Conservation (phyloP, 1,284 basidiomycete genomes). For the Porphyrellus sp. region DNA sequence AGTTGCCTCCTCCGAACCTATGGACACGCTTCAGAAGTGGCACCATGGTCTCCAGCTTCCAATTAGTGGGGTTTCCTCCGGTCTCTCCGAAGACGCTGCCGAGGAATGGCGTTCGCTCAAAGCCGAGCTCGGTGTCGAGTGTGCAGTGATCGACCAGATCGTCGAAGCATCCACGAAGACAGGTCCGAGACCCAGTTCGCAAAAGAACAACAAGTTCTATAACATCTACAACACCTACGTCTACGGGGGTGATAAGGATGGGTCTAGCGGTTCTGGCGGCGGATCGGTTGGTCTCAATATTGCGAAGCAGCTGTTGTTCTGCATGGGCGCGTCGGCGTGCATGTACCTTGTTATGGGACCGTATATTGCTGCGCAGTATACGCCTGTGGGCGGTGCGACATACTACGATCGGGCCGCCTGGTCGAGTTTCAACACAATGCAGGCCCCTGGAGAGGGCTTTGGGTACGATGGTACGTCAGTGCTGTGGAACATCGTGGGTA, state of each 20-base stretch:
- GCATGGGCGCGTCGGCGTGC: conserved; percentile 54
- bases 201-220: conserved; percentile 58
- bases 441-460: conserved; percentile 65
- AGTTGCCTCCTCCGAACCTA: conserved; percentile 47
- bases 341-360: conserved; percentile 56
- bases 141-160: conserved; percentile 73
- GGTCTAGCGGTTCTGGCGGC: conserved; percentile 10
- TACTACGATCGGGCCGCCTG: conserved; percentile 76
- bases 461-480: conserved; percentile 45
- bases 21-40: conserved; percentile 63
- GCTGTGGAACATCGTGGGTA: conserved; percentile 60
- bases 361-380: conserved; percentile 55
- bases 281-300: conserved; percentile 30
- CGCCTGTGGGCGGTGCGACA: conserved; percentile 58
- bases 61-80: conserved; percentile 47
- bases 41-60: conserved; percentile 64
- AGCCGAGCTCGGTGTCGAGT: conserved; percentile 71
- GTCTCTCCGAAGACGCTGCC: conserved; percentile 57
- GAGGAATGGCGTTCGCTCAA: conserved; percentile 76
- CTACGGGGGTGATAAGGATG: conserved; percentile 45
- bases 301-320: conserved; percentile 47
- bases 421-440: conserved; percentile 71
- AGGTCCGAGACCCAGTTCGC: conserved; percentile 33
- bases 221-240: conserved; percentile 83
- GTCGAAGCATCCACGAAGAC: conserved; percentile 47